Evolutionary conservation across 2,329 filamentous ascomycete species (phyloP).

Genomic region (Penicillium paneum): DNA sequence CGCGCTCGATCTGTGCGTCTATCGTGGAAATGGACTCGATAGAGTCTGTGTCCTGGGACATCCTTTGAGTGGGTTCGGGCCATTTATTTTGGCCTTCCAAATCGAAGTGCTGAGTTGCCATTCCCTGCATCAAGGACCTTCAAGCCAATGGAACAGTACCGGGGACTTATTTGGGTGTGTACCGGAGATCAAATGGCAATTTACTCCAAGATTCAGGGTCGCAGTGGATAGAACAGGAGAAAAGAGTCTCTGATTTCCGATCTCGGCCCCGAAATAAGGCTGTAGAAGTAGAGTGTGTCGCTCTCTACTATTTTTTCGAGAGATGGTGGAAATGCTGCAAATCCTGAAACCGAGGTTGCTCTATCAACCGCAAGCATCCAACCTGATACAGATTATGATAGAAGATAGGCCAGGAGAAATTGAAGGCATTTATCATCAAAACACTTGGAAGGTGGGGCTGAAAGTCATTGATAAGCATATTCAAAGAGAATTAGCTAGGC

Average conservation of each 20-base stretch:
- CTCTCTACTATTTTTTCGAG: neutral
- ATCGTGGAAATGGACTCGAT: constrained; percentile 30
- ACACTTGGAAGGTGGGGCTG: neutral
- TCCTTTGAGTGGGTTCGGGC: constrained; percentile 14
- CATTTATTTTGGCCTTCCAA: constrained; percentile 21
- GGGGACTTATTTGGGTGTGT: neutral
- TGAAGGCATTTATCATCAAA: neutral
- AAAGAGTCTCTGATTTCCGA: neutral
- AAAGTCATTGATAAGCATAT: neutral
- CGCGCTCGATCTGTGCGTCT: constrained; percentile 25
- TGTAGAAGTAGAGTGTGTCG: neutral
- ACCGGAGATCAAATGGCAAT: neutral
- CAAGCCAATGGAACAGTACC: neutral
- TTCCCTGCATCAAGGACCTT: constrained; percentile 2
- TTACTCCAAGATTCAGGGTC: neutral
- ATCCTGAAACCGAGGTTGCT: neutral
- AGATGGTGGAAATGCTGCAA: neutral
- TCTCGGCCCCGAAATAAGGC: neutral
- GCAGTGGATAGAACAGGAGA: neutral
- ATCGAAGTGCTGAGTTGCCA: constrained; percentile 17
- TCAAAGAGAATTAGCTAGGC: neutral
- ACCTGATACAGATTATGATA: neutral
- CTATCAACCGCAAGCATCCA: neutral
- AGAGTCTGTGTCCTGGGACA: constrained; percentile 23
- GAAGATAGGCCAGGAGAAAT: neutral